Evolutionary conservation across 805 yeast species (phyloP), one percentile per base, ranked within the genome.

Genomic region (Wickerhamomyces canadensis): DNA sequence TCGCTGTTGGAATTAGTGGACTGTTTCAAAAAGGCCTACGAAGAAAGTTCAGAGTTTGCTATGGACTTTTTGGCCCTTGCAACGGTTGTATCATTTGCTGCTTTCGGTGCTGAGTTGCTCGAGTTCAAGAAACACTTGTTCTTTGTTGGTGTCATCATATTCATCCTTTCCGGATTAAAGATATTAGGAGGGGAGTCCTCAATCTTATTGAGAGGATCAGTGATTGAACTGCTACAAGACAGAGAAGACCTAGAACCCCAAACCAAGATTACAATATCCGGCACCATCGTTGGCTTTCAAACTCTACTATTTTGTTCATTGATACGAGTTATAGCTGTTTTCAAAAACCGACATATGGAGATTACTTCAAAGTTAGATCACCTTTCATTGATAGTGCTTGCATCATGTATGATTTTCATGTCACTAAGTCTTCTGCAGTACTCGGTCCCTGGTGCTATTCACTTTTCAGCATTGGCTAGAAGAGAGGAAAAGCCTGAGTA

Each of bases 101-200:
- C 41, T 3, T 48, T 46, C 36, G 46, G 49, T 11, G 36, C 41
- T 16, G 43, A 37, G 8, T 15, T 49, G 4, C 41, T 51, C 14
- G 13, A 27, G 4, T 11, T 31, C 37, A 42, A 40, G 17, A 45
- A 46, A 33, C 19, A 23, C 3, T 25, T 48, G 21, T 34, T 45
- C 33, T 25, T 46, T 2, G n/a, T 38, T 15, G 38, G 33, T 7
- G 13, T 38, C 12, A 42, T 48, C 2, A 6, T 46, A 9, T 37
- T 42, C 8, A 27, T 36, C 22, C 10, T 44, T 3, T 25, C 43
- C 2, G 15, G 32, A 4, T 19, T 37, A 31, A 40, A 33, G 22
- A 23, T 42, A 17, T 13, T 7, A 5, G 15, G 14, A 19, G n/a
- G 9, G 6, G 9, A 27, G 6, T 5, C 24, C 5, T 29, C 15